phyloP scores from a whole-genome alignment of 2,329 filamentous ascomycete species.

The Escovopsis sp. region DNA sequence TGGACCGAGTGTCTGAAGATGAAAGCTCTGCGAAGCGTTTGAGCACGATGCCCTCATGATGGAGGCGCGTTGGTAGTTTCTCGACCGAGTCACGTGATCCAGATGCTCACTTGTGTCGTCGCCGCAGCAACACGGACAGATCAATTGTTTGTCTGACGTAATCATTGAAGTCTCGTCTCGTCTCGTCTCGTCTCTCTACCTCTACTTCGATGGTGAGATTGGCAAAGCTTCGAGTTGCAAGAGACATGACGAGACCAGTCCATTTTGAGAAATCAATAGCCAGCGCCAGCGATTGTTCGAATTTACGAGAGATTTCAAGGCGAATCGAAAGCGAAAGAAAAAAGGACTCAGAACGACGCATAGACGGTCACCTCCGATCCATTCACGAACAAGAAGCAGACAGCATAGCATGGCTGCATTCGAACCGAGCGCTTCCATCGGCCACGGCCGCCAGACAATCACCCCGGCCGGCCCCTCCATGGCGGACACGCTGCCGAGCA shows the following conservation, averaged over 20 bases:
- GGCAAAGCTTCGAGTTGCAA: no score
- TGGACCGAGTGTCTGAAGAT: no score
- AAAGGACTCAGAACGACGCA: no score
- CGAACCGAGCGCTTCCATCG: slow-evolving; percentile 54
- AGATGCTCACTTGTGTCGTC: slow-evolving; percentile 3
- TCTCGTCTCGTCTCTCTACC: no score
- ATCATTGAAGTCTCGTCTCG: no score
- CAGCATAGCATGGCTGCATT: slow-evolving; percentile 46
- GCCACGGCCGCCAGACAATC: slow-evolving; percentile 42
- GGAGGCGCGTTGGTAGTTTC: neutral
- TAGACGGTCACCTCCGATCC: neutral
- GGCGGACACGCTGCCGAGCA: slow-evolving; percentile 67
- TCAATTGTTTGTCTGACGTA: slow-evolving; percentile 3
- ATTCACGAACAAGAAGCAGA: neutral
- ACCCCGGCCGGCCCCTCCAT: slow-evolving; percentile 48
- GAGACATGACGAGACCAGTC: no score
- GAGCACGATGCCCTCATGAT: no score
- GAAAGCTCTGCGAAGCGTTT: no score
- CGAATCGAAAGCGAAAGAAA: neutral
- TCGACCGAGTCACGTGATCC: slow-evolving; percentile 9
- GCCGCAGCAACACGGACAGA: slow-evolving; percentile 11
- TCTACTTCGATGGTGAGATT: no score
- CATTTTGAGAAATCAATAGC: neutral
- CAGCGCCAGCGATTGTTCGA: neutral
- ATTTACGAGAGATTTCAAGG: neutral